Base-by-base conservation (phyloP, 1,284 basidiomycete species). In the Vanrija sp. region DNA sequence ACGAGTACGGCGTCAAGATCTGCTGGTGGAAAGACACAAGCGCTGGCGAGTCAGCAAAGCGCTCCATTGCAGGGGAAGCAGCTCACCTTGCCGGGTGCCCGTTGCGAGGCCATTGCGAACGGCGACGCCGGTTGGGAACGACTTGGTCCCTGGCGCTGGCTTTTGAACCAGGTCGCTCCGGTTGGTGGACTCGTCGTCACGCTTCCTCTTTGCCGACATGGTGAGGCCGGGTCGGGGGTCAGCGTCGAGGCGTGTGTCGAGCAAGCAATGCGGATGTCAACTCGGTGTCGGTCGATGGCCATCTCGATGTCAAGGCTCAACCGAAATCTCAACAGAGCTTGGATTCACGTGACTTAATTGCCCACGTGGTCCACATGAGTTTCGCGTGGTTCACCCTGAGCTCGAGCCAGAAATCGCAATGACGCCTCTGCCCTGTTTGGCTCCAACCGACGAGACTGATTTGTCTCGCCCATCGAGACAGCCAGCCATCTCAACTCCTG, bases 11-110 rank as follows among this genome's bases (percentile, higher is more conserved):
- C 9, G 73, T 71, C 41, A 66, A 56, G 19, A 77, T 71, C 58
- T 77, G 76, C 56, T 74, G 72, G 51, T 73, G 66, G 45, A 77
- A 67, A 4, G 72, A 69, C 12, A 71, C 64, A 23, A 76, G 64
- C 2, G 73, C 74, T 76, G 54, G 5, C 15, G n/a, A 4, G 51
- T 63, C 31, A 49, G 45, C 25, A 45, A n/a, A 18, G 36, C 31
- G n/a, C 14, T 20, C 14, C n/a, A 2, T 25, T 18, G 15, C n/a
- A n/a, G n/a, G n/a, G n/a, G n/a, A 39, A n/a, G 19, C 4, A 22
- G 27, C 73, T 56, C 41, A 76, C 75, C 65, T 61, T 73, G 70
- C 44, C 68, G 53, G 14, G 65, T 65, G 6, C 65, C 69, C 2
- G 64, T 63, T 8, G 60, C 62, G 4, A 76, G 60, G 3, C 59